phyloP scores from a whole-genome alignment of 2,329 filamentous ascomycete species.

The Exophiala viscosa region DNA sequence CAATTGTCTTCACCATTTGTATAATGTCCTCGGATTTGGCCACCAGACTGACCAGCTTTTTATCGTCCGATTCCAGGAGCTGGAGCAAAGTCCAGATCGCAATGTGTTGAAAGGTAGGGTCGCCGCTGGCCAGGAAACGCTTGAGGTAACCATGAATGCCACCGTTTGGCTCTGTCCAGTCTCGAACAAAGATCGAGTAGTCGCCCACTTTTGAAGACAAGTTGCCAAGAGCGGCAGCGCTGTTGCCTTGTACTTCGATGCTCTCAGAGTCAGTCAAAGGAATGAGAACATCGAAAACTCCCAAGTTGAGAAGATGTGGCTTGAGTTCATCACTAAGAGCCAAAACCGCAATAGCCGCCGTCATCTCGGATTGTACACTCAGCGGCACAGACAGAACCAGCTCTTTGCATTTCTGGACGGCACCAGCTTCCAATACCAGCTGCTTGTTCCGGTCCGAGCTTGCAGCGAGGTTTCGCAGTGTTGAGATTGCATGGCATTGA shows the following conservation, averaged over 20 bases:
- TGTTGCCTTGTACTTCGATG: constrained; percentile 98
- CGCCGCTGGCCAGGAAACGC: constrained; percentile 87
- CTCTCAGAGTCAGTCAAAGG: constrained; percentile 91
- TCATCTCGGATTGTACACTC: constrained; percentile 98
- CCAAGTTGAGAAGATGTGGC: constrained; percentile 80
- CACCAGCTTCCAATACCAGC: constrained; percentile 91
- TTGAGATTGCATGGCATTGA: constrained; percentile 97
- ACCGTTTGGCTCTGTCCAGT: constrained; percentile 88
- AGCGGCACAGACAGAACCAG: constrained; percentile 88
- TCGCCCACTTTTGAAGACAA: constrained; percentile 97
- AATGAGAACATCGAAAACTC: constrained; percentile 94
- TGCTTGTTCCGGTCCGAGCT: constrained; percentile 98
- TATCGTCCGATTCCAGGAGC: constrained; percentile 90
- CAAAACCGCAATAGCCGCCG: constrained; percentile 94
- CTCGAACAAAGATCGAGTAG: constrained; percentile 91
- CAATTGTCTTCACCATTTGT: constrained; percentile 85
- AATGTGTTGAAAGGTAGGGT: constrained; percentile 98
- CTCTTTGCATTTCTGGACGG: constrained; percentile 98
- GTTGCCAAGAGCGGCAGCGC: constrained; percentile 90
- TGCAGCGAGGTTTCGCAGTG: constrained; percentile 87
- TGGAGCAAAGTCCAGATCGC: constrained; percentile 97
- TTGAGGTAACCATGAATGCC: constrained; percentile 94
- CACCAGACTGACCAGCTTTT: constrained; percentile 81
- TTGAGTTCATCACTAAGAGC: constrained; percentile 95
- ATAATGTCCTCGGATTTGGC: constrained; percentile 87